Conservation (phyloP, 495 filamentous ascomycete species). For the Talaromyces proteolyticus region DNA sequence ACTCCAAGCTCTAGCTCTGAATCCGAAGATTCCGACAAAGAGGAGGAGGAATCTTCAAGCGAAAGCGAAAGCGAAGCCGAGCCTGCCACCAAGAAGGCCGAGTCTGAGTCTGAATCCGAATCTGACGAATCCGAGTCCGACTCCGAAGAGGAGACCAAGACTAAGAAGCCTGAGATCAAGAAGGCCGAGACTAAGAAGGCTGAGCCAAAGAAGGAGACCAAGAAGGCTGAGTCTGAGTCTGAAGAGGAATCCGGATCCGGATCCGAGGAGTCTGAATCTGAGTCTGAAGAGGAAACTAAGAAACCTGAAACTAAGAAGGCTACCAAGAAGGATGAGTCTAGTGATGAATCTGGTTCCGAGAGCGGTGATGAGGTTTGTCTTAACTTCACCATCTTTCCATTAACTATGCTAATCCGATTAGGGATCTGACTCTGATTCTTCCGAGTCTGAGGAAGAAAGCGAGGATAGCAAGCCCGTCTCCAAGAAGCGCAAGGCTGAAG, state of each 20-base stretch:
- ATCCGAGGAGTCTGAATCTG: constrained; percentile 20
- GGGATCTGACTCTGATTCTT: constrained; percentile 41
- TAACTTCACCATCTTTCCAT: constrained; percentile 24
- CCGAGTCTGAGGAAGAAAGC: constrained; percentile 45
- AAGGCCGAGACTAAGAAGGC: constrained; percentile 45
- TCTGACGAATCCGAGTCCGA: constrained; percentile 27
- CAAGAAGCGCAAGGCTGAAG: constrained; percentile 90
- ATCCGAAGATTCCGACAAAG: constrained; percentile 37
- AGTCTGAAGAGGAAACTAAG: constrained; percentile 12
- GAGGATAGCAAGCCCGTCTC: constrained; percentile 44
- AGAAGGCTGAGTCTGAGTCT: constrained; percentile 30
- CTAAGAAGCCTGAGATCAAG: constrained; percentile 22
- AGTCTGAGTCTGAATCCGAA: constrained; percentile 19
- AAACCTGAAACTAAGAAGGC: constrained; percentile 8
- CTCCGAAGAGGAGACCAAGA: constrained; percentile 30
- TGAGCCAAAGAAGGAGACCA: constrained; percentile 33
- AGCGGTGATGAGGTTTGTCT: constrained; percentile 37
- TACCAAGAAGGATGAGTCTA: constrained; percentile 20
- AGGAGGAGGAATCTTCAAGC: constrained; percentile 35
- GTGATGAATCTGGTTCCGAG: constrained; percentile 37
- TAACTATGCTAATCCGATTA: constrained; percentile 12
- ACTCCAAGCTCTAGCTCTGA: constrained; percentile 38
- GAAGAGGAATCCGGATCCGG: constrained; percentile 19
- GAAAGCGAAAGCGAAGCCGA: constrained; percentile 29
- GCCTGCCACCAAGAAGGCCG: constrained; percentile 20